Conservation (phyloP, 768 basidiomycete genomes). For the Dentipellis fragilis region DNA sequence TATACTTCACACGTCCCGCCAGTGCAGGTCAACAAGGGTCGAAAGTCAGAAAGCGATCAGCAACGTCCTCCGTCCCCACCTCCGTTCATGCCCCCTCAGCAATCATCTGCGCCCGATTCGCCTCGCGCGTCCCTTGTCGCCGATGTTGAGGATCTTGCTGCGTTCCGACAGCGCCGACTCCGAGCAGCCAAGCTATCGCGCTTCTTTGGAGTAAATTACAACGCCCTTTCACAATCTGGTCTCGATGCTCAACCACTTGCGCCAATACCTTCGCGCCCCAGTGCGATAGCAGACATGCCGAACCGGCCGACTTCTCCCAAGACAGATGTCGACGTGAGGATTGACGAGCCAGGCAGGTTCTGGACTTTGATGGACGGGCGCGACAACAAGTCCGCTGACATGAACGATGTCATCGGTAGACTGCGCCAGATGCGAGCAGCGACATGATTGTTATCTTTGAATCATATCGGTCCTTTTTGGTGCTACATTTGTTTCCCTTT, state of each 20-base stretch:
- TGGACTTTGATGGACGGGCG: constrained; percentile 5
- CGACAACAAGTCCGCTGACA: constrained; percentile 1
- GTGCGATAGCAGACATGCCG: not conserved
- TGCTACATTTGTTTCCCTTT: too few species aligned
- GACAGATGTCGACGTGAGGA: constrained; percentile 5
- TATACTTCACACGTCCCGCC: not conserved
- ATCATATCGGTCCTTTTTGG: too few species aligned
- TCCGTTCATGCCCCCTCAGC: not conserved
- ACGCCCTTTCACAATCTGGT: constrained; percentile 27
- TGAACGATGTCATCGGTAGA: constrained; percentile 11
- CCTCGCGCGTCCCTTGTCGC: not conserved
- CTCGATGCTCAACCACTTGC: not conserved
- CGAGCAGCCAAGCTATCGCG: constrained; percentile 45
- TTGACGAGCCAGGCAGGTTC: constrained; percentile 8
- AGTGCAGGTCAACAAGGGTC: not conserved
- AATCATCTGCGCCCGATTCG: not conserved
- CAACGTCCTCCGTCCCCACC: not conserved
- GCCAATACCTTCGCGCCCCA: not conserved
- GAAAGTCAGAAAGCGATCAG: not conserved
- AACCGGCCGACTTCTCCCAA: not conserved
- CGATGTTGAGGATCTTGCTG: not conserved
- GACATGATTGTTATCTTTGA: too few species aligned
- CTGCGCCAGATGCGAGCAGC: constrained; percentile 13
- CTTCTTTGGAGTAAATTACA: constrained; percentile 46
- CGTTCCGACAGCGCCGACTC: constrained; percentile 26